phyloP scores from a whole-genome alignment of 495 filamentous ascomycete species.

The Neohortaea acidophila region DNA sequence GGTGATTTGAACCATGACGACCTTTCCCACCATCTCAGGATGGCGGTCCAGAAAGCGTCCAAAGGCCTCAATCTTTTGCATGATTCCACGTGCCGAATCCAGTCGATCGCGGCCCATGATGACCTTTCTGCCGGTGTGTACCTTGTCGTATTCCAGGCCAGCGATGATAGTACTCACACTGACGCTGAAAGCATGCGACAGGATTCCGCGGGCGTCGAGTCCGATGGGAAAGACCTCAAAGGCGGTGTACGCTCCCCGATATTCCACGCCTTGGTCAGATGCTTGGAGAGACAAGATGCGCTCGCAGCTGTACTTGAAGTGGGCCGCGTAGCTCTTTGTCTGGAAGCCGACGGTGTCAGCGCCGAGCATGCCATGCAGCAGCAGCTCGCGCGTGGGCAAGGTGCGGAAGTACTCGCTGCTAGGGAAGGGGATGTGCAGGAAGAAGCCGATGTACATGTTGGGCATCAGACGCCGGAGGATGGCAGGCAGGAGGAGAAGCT shows the following conservation, averaged over 20 bases:
- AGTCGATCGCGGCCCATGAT: slow-evolving; percentile 89
- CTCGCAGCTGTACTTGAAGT: slow-evolving; percentile 85
- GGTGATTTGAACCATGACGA: slow-evolving; percentile 89
- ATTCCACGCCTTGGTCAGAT: slow-evolving; percentile 63
- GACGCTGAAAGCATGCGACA: slow-evolving; percentile 54
- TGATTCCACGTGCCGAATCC: slow-evolving; percentile 76
- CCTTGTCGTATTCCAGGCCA: slow-evolving; percentile 58
- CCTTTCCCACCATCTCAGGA: slow-evolving; percentile 76
- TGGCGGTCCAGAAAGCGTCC: slow-evolving; percentile 76
- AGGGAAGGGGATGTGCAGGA: slow-evolving; percentile 81
- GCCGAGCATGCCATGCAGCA: slow-evolving; percentile 73
- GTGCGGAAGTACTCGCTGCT: slow-evolving; percentile 87
- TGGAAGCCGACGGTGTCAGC: slow-evolving; percentile 89
- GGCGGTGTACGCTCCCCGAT: slow-evolving; percentile 71
- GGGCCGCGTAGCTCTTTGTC: slow-evolving; percentile 77
- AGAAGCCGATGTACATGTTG: slow-evolving; percentile 80
- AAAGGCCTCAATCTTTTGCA: slow-evolving; percentile 86
- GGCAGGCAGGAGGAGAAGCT: slow-evolving; percentile 71
- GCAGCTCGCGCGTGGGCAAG: slow-evolving; percentile 68
- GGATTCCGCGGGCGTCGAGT: slow-evolving; percentile 60
- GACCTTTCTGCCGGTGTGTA: too few relatives aligned
- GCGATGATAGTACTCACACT: slow-evolving; percentile 50
- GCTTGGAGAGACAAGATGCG: slow-evolving; percentile 75
- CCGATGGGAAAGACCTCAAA: slow-evolving; percentile 87
- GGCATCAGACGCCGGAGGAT: slow-evolving; percentile 68